Conservation (phyloP, 2,329 filamentous ascomycete genomes). For the Claviceps sp. region DNA sequence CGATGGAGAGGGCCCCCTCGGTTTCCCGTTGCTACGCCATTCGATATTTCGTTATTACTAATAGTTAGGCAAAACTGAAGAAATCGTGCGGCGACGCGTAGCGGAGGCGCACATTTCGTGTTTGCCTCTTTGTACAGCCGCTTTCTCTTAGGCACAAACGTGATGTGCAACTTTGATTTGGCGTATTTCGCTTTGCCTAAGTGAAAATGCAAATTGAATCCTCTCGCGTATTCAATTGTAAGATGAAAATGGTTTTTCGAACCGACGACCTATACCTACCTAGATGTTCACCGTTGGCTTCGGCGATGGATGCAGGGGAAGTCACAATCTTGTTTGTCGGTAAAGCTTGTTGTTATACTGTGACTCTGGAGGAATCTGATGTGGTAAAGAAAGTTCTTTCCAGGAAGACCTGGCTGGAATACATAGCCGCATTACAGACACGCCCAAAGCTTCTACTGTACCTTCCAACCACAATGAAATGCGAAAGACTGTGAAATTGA, state of each 20-base stretch:
- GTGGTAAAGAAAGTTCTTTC: neutral
- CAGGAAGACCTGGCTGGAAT: too few species aligned
- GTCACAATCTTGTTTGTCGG: neutral
- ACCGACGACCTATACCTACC: neutral
- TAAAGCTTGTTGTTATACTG: neutral
- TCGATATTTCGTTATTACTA: slow-evolving; percentile 8
- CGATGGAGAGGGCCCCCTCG: slow-evolving; percentile 25
- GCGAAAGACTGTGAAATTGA: too few species aligned
- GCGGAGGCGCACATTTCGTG: too few species aligned
- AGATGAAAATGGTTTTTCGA: neutral
- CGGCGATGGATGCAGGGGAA: neutral
- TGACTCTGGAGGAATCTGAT: neutral
- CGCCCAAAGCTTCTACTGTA: too few species aligned
- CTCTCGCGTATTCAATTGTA: neutral
- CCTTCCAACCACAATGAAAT: too few species aligned
- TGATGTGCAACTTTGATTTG: neutral
- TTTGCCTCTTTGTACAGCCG: neutral
- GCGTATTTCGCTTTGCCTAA: neutral
- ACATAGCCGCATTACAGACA: too few species aligned
- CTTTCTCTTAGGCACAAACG: neutral
- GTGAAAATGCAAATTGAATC: neutral
- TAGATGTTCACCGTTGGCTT: neutral
- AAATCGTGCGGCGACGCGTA: too few species aligned
- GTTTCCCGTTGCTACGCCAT: slow-evolving; percentile 20
- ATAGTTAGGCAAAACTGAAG: too few species aligned